phyloP scores from a whole-genome alignment of 2,329 filamentous ascomycete species.

The Neonectria ditissima region DNA sequence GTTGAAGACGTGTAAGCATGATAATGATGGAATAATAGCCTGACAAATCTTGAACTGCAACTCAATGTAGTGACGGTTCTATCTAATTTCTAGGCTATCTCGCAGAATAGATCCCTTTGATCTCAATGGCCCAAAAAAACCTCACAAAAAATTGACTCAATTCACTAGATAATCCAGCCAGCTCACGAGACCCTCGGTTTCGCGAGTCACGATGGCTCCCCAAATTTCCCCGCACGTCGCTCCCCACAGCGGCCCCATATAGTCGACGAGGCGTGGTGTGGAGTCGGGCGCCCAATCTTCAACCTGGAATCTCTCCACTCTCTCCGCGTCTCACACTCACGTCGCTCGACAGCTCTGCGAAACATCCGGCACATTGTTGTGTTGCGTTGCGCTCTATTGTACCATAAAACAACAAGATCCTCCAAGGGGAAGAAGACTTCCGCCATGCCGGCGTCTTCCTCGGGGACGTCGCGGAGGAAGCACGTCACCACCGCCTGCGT shows the following conservation, averaged over 20 bases:
- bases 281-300: constrained; percentile 20
- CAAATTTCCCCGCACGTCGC: constrained; percentile 22
- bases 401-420: not conserved
- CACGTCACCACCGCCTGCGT: constrained; percentile 59
- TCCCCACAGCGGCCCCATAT: constrained; percentile 12
- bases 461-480: constrained; percentile 44
- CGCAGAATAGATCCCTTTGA: no score
- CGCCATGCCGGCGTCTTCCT: constrained; percentile 30
- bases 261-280: constrained; percentile 1
- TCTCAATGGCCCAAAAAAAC: no score
- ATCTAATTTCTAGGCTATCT: no score
- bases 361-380: not conserved
- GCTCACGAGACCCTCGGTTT: not conserved
- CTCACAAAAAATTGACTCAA: not conserved
- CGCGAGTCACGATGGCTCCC: constrained; percentile 18
- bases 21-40: no score
- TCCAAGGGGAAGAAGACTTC: not conserved
- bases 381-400: not conserved
- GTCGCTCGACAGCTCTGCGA: not conserved
- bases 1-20: no score
- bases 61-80: no score
- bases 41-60: no score
- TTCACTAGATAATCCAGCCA: not conserved
- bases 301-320: constrained; percentile 18
- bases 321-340: constrained; percentile 10